Evolutionary conservation across 1,284 basidiomycete species (phyloP), one percentile per base, ranked within the genome.

Genomic region (Ganoderma resinaceum): DNA sequence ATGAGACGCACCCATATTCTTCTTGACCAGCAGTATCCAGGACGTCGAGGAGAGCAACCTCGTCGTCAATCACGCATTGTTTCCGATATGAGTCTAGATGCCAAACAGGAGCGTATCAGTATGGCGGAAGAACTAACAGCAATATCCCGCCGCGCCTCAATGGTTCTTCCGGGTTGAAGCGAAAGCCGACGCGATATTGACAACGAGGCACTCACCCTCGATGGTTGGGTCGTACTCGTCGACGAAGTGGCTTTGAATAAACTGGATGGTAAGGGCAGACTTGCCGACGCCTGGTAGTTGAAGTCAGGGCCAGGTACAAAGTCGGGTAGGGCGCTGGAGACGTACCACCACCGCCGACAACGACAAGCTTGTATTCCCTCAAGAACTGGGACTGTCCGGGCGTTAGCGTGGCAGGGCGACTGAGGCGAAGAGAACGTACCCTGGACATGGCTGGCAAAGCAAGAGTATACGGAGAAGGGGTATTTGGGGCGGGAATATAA

Each of bases 191-290:
- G 23, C 23, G 31, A 26, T 20, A 31, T 62, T 40, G 62, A 60
- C 38, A 60, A 38, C 23, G 18, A 2, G 35, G 67, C 18, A 73
- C 81, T 74, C 73, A 94, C 94, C 95, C 81, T 96, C 97, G 75
- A 98, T 99, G 37, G 97, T 99, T 37, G 97, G 97, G 81, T 98
- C 97, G 78, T 97, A 99, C 83, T 99, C 97, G 81, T 98, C 96
- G 63, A 99, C 96, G 80, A 99, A 99, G 82, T 98, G 95, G 74
- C 91, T 93, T 80, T 97, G 95, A 76, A 98, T 98, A 86, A 99
- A 99, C 81, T 98, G 97, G 78, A 99, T 98, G 59, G 97, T 99
- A 82, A 98, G 83, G 31, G 96, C 96, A 59, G 94, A 97, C 86
- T 99, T 98, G 74, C 97, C 97, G 75, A 98, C 96, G 87, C 95